Base-by-base conservation (phyloP, 306 rosid genomes). In the Trifolium dubium region DNA sequence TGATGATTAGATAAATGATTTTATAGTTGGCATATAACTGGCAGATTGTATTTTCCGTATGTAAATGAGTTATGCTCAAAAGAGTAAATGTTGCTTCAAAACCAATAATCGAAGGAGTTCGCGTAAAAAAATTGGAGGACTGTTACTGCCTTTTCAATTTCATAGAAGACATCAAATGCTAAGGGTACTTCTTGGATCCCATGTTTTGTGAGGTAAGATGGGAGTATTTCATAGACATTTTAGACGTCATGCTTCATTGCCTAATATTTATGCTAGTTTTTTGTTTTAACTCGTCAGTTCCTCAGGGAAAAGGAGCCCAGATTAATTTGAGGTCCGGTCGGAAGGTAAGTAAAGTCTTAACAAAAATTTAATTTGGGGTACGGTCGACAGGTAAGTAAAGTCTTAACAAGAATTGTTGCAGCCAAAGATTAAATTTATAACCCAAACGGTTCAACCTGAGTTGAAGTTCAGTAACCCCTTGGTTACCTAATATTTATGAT, bases 101-200 rank as follows among this genome's bases (percentile, higher is more conserved):
- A 35, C 59, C 69, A 71, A 61, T 15, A 70, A 56, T 14, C 13
- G 13, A 78, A 58, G 40, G 50, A 23, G 28, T 31, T 59, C 8
- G 17, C 58, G 55, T 44, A 23, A 49, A 64, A 14, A 66, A 39
- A 12, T 72, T 59, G 53, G 67, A 71, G 29, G 56, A 19, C 37
- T 28, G 32, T 59, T 18, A 12, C 62, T 47, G 41, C 50, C 60
- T 14, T 50, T 72, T 37, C 13, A 55, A 55, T 55, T 23, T 60
- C 17, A 31, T 59, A 60, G 18, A 18, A 30, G 65, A 31, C 13
- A 77, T 40, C 23, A 58, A 51, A 77, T 41, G 56, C 67, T 44
- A 61, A 66, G 18, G 64, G 62, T n/a, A 67, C 29, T 76, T 65
- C 14, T 47, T 32, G 41, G 64, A 68, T 66, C 43, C 46, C 66